phyloP scores from a whole-genome alignment of 2,329 filamentous ascomycete genomes.

The Alternaria postmessia region DNA sequence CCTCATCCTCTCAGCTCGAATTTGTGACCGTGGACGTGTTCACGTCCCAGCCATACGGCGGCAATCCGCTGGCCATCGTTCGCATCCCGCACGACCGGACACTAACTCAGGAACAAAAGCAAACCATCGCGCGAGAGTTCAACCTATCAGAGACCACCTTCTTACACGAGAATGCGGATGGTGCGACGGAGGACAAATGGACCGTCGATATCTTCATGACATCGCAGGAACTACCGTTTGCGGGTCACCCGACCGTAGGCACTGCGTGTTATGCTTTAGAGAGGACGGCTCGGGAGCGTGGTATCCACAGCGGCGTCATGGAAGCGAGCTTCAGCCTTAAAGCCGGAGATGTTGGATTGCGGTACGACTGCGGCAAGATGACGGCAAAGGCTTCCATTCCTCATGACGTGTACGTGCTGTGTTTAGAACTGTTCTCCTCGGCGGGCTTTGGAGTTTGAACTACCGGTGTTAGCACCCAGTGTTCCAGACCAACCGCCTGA shows the following conservation, averaged over 20 bases:
- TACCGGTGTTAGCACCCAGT: neutral
- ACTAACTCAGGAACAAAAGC: slow-evolving; percentile 60
- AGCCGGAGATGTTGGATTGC: slow-evolving; percentile 55
- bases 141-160: slow-evolving; percentile 67
- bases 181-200: slow-evolving; percentile 45
- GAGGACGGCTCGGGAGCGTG: slow-evolving; percentile 33
- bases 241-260: slow-evolving; percentile 66
- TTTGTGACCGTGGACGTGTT: slow-evolving; percentile 59
- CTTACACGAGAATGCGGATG: slow-evolving; percentile 51
- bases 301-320: slow-evolving; percentile 30
- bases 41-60: slow-evolving; percentile 56
- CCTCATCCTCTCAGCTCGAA: slow-evolving; percentile 32
- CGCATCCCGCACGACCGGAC: slow-evolving; percentile 50
- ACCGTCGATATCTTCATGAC: slow-evolving; percentile 64
- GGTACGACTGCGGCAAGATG: slow-evolving; percentile 51
- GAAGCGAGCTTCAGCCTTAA: slow-evolving; percentile 53
- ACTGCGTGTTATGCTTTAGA: slow-evolving; percentile 59
- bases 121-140: slow-evolving; percentile 64
- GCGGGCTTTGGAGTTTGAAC: neutral
- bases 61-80: slow-evolving; percentile 67
- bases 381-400: slow-evolving; percentile 71
- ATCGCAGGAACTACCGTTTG: slow-evolving; percentile 62
- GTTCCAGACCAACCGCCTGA: slow-evolving; percentile 17
- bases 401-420: slow-evolving; percentile 66
- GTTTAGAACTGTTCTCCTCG: neutral